Conservation (phyloP, 2,329 filamentous ascomycete species). For the Stagonosporopsis tanaceti region DNA sequence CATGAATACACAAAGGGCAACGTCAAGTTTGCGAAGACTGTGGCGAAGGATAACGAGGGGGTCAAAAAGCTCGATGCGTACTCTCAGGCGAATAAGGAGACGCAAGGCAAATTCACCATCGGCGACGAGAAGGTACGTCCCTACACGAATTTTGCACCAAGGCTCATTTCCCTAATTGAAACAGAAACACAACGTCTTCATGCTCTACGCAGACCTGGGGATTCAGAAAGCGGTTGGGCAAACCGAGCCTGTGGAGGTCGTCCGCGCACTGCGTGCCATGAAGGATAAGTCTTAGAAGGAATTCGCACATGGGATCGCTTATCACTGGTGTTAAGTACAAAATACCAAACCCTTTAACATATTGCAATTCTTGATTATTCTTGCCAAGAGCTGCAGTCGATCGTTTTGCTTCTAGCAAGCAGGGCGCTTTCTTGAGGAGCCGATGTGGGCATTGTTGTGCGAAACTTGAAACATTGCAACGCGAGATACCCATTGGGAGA, state of each 20-base stretch:
- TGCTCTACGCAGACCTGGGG: slow-evolving; percentile 85
- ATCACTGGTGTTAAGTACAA: neutral
- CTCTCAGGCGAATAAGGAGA: slow-evolving; percentile 81
- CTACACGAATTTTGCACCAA: neutral
- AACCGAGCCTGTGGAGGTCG: slow-evolving; percentile 81
- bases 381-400: neutral
- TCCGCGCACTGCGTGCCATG: slow-evolving; percentile 85
- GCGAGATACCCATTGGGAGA: too few species aligned
- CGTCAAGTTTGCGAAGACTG: slow-evolving; percentile 82
- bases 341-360: neutral
- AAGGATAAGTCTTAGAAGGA: slow-evolving; percentile 69
- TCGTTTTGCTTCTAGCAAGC: too few species aligned
- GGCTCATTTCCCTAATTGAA: neutral
- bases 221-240: slow-evolving; percentile 86
- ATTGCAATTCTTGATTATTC: neutral
- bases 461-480: too few species aligned
- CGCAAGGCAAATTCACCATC: slow-evolving; percentile 95
- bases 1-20: slow-evolving; percentile 99
- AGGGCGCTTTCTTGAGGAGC: too few species aligned
- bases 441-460: too few species aligned
- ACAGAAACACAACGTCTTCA: slow-evolving; percentile 93
- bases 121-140: slow-evolving; percentile 86
- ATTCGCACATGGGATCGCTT: neutral
- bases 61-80: slow-evolving; percentile 79
- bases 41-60: slow-evolving; percentile 72